These are phyloP conservation scores for Protomyces inouyei DNA, from an alignment of 1,139 yeast species.

Conservation along the genomic window DNA sequence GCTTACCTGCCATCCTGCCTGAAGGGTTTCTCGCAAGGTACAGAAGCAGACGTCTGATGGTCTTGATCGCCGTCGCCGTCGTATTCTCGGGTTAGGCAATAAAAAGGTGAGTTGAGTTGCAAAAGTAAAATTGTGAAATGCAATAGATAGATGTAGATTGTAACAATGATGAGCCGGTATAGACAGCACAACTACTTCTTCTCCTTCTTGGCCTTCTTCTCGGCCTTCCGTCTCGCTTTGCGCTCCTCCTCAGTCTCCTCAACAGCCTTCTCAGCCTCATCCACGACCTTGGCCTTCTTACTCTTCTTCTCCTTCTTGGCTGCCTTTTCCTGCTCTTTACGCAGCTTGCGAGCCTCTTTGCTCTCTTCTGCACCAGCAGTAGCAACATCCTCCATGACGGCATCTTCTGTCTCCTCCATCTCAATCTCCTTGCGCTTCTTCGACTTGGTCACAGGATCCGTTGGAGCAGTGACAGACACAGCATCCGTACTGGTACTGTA, in stretches of 20 bases:
- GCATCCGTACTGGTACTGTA: conserved; percentile 95
- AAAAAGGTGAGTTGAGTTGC: too few species aligned
- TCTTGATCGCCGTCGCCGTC: too few species aligned
- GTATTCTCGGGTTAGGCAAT: too few species aligned
- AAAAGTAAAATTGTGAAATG: too few species aligned
- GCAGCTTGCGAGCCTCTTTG: conserved; percentile 39
- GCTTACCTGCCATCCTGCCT: too few species aligned
- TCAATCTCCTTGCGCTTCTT: conserved; percentile 37
- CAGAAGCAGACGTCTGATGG: too few species aligned
- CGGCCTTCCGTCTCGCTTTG: conserved; percentile 29
- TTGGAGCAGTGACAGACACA: conserved; percentile 35
- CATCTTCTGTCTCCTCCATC: conserved; percentile 35
- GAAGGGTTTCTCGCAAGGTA: too few species aligned
- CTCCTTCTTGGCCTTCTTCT: conserved; percentile 19
- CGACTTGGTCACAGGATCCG: conserved; percentile 34
- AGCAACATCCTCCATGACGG: conserved; percentile 32
- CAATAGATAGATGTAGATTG: too few species aligned
- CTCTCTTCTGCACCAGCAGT: conserved; percentile 42
- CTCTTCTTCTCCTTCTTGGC: conserved; percentile 33
- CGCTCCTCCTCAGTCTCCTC: conserved; percentile 34
- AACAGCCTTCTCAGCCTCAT: conserved; percentile 34
- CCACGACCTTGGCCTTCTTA: conserved; percentile 36
- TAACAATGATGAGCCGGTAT: too few species aligned
- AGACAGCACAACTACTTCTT: neutral
- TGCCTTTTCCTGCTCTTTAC: conserved; percentile 33